Conservation (phyloP, 192 early-diverging fungal genomes). For the Funneliformis geosporum region DNA sequence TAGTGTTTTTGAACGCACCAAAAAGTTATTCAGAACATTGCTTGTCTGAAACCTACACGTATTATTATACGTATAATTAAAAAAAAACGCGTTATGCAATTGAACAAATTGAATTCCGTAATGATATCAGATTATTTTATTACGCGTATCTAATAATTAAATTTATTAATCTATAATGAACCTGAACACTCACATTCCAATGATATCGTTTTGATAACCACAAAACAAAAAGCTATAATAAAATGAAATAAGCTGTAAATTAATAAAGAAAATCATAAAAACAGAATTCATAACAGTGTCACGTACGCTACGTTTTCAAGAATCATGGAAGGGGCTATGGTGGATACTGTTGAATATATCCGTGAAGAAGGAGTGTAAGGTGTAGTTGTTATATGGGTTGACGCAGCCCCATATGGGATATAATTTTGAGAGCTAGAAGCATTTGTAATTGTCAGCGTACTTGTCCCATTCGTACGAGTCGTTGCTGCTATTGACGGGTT, state of each 20-base stretch:
- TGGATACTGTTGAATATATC: neutral
- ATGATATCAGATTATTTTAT: neutral
- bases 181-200: constrained; percentile 24
- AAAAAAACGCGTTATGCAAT: neutral
- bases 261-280: neutral
- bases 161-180: neutral
- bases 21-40: constrained; percentile 17
- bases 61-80: too few species aligned
- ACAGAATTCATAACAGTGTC: neutral
- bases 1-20: constrained; percentile 3
- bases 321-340: neutral
- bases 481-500: neutral
- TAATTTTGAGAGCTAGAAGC: constrained; percentile 15
- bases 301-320: constrained; percentile 29
- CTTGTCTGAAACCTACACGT: constrained; percentile 19
- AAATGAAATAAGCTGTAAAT: neutral
- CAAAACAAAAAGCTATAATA: constrained; percentile 28
- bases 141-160: neutral
- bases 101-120: neutral
- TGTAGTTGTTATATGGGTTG: constrained; percentile 5
- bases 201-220: constrained; percentile 33
- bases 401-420: neutral
- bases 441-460: neutral
- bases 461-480: constrained; percentile 18
- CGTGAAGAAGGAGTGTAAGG: constrained; percentile 28